Conservation (phyloP, 192 early-diverging fungal species). For the Lunasporangiospora selenospora region DNA sequence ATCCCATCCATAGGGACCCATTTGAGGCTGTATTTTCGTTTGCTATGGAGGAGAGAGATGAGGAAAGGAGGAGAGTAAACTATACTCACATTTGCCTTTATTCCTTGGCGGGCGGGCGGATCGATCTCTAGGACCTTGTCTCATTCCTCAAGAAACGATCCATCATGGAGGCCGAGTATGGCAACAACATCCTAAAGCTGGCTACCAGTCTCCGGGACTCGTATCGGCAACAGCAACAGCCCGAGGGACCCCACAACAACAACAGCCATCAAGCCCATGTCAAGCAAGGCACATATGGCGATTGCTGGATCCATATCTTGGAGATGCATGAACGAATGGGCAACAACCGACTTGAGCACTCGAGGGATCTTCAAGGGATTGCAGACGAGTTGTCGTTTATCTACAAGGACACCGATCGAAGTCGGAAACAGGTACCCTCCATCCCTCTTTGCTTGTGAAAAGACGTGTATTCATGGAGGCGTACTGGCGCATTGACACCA, state of each 20-base stretch:
- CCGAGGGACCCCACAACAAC: slow-evolving; percentile 49
- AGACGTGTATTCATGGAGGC: not conserved
- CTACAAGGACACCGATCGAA: slow-evolving; percentile 80
- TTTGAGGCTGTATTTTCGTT: no score
- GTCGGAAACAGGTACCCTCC: slow-evolving; percentile 71
- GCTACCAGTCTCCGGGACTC: slow-evolving; percentile 65
- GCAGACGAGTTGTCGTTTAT: slow-evolving; percentile 81
- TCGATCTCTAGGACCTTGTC: slow-evolving; percentile 75
- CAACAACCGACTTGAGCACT: slow-evolving; percentile 80
- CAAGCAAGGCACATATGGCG: slow-evolving; percentile 70
- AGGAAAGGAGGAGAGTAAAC: no score
- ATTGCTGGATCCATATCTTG: slow-evolving; percentile 76
- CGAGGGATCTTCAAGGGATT: slow-evolving; percentile 70
- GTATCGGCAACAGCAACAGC: slow-evolving; percentile 60
- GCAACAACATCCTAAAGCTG: slow-evolving; percentile 78
- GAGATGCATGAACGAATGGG: slow-evolving; percentile 87
- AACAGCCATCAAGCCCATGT: not conserved
- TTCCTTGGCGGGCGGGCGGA: no score
- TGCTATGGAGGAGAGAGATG: no score
- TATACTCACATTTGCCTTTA: no score
- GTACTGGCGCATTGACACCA: not conserved
- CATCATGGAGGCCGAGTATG: slow-evolving; percentile 91
- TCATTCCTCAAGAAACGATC: slow-evolving; percentile 90
- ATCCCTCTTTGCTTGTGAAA: not conserved
- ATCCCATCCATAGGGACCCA: no score